phyloP scores from a whole-genome alignment of 1,139 yeast species.

The Wickerhamomyces sp. region DNA sequence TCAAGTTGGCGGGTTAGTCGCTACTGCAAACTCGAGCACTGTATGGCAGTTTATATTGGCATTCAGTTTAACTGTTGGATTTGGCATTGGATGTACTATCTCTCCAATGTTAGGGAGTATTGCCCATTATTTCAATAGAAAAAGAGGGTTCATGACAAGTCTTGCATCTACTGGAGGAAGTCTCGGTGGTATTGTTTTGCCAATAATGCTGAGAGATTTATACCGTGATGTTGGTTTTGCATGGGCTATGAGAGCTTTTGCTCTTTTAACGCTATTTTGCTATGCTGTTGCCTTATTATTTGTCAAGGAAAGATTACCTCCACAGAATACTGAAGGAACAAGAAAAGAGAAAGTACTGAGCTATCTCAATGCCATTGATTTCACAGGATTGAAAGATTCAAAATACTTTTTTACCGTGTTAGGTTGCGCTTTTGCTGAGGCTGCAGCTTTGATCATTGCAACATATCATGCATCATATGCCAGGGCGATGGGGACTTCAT shows the following conservation, averaged over 20 bases:
- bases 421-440: conserved; percentile 27
- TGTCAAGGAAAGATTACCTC: conserved; percentile 20
- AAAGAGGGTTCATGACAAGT: conserved; percentile 59
- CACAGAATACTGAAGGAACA: conserved; percentile 6
- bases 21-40: conserved; percentile 48
- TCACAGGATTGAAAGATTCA: conserved; percentile 20
- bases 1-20: conserved; percentile 47
- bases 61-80: conserved; percentile 51
- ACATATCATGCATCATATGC: conserved; percentile 58
- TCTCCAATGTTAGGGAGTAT: conserved; percentile 47
- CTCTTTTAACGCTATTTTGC: conserved; percentile 33
- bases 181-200: conserved; percentile 61
- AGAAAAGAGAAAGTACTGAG: conserved; percentile 6
- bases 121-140: conserved; percentile 59
- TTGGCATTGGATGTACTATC: conserved; percentile 56
- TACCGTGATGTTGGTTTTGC: conserved; percentile 48
- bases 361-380: conserved; percentile 22
- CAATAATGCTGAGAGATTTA: conserved; percentile 52
- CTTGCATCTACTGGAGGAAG: conserved; percentile 67
- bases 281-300: conserved; percentile 27
- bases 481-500: conserved; percentile 43
- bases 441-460: conserved; percentile 46
- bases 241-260: conserved; percentile 57
- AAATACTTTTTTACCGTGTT: conserved; percentile 24
- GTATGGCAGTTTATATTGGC: conserved; percentile 57